Conservation (phyloP, 345 rosid species). For the Mercurialis annua region DNA sequence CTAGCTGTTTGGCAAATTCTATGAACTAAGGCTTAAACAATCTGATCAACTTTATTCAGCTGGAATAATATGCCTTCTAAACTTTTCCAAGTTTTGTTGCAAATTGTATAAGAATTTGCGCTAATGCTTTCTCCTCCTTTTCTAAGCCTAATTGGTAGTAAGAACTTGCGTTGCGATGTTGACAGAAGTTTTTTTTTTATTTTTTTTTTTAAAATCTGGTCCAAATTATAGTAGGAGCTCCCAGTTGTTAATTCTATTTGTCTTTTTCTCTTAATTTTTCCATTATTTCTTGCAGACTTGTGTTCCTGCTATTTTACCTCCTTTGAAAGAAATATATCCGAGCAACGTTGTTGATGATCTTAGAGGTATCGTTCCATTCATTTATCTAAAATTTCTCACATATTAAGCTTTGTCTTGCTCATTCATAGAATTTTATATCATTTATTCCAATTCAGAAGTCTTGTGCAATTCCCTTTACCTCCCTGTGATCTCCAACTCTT, state of each 20-base stretch:
- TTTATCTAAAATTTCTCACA: not conserved
- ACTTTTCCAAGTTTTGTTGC: not conserved
- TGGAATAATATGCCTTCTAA: not conserved
- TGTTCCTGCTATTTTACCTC: constrained; percentile 82
- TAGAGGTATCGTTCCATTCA: constrained; percentile 46
- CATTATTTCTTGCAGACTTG: constrained; percentile 55
- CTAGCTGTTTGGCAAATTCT: not conserved
- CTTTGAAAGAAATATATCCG: constrained; percentile 66
- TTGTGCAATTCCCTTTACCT: not conserved
- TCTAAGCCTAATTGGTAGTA: not conserved
- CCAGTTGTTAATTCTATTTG: not conserved
- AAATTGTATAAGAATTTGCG: not conserved
- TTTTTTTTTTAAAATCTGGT: not conserved
- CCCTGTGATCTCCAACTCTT: not conserved
- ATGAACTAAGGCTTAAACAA: not conserved
- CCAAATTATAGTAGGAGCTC: not conserved
- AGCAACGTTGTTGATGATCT: constrained; percentile 68
- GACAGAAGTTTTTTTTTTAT: not conserved
- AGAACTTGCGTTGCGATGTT: not conserved
- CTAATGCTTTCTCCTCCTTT: not conserved
- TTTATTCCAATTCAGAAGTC: not conserved
- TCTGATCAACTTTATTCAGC: not conserved
- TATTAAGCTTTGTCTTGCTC: not conserved
- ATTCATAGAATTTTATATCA: not conserved
- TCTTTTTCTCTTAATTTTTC: not conserved